A percentile compares a stretch with the other conserved stretches of the same genome.
Conservation (phyloP, 2,329 filamentous ascomycete genomes). For the Polytolypa hystricis region DNA sequence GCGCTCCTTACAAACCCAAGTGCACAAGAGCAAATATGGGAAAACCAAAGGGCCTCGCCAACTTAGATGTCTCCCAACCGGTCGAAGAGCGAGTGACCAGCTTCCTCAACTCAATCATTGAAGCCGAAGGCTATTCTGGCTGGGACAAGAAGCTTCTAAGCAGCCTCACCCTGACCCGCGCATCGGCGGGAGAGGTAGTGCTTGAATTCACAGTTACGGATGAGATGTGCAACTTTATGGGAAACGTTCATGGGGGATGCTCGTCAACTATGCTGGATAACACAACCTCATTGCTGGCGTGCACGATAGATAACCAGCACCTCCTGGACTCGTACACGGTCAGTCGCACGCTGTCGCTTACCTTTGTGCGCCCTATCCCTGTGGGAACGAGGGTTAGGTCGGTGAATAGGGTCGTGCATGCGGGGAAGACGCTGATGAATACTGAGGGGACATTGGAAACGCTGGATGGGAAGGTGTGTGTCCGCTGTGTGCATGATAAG, state of each 20-base stretch:
- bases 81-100: neutral
- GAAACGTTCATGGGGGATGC: slow-evolving; percentile 78
- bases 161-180: slow-evolving; percentile 1
- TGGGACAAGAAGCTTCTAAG: slow-evolving; percentile 1
- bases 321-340: slow-evolving; percentile 54
- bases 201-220: slow-evolving; percentile 53
- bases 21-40: too few species aligned
- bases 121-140: neutral
- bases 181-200: slow-evolving; percentile 1
- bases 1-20: too few species aligned
- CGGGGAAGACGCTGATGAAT: slow-evolving; percentile 43
- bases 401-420: slow-evolving; percentile 46
- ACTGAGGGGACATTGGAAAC: slow-evolving; percentile 45
- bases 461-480: slow-evolving; percentile 35
- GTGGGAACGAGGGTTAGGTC: slow-evolving; percentile 41
- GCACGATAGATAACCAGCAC: slow-evolving; percentile 46
- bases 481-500: slow-evolving; percentile 4
- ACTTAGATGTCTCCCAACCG: neutral
- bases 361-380: slow-evolving; percentile 53
- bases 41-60: too few species aligned
- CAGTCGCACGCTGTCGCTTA: slow-evolving; percentile 53
- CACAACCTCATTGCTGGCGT: slow-evolving; percentile 49
- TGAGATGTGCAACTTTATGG: slow-evolving; percentile 80
- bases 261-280: slow-evolving; percentile 57
- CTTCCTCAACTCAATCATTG: slow-evolving; percentile 1